Evolutionary conservation across 2,329 filamentous ascomycete genomes (phyloP).

Genomic region (Aspergillus fumigatiaffinis): DNA sequence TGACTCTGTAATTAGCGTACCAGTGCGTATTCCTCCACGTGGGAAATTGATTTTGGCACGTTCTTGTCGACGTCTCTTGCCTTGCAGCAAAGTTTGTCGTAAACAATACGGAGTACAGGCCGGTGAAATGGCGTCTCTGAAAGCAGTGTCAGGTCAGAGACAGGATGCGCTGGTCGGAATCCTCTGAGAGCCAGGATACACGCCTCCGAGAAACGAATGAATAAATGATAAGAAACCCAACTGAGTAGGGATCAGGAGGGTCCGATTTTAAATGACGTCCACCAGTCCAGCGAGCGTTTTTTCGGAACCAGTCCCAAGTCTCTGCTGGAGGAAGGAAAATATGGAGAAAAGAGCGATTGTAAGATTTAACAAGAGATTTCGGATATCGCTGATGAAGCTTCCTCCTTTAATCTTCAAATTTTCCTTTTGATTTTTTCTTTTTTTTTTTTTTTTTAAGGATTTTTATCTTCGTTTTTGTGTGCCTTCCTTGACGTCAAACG

Average conservation of each 20-base stretch:
- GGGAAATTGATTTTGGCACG: neutral
- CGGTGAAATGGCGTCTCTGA: neutral
- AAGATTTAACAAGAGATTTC: neutral
- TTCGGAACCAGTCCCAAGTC: slow-evolving; percentile 16
- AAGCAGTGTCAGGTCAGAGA: neutral
- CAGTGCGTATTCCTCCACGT: neutral
- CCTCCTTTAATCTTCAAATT: slow-evolving; percentile 8
- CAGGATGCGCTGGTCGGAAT: neutral
- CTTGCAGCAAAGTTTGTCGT: neutral
- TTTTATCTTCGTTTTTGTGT: slow-evolving; percentile 5
- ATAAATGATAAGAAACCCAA: slow-evolving; percentile 5
- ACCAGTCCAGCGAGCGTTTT: slow-evolving; percentile 30
- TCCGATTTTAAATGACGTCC: slow-evolving; percentile 13
- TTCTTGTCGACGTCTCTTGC: neutral
- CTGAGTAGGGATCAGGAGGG: slow-evolving; percentile 1
- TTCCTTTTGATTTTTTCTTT: neutral
- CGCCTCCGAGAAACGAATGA: neutral
- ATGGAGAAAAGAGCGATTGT: slow-evolving; percentile 8
- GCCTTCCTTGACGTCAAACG: slow-evolving; percentile 3
- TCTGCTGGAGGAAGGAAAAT: slow-evolving; percentile 19
- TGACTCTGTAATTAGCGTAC: neutral
- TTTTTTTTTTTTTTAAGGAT: slow-evolving; percentile 4
- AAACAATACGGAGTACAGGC: neutral
- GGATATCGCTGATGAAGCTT: slow-evolving; percentile 5
- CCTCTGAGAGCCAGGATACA: neutral